phyloP scores from a whole-genome alignment of 305 asterid genomes.

The Plantago lanceolata region DNA sequence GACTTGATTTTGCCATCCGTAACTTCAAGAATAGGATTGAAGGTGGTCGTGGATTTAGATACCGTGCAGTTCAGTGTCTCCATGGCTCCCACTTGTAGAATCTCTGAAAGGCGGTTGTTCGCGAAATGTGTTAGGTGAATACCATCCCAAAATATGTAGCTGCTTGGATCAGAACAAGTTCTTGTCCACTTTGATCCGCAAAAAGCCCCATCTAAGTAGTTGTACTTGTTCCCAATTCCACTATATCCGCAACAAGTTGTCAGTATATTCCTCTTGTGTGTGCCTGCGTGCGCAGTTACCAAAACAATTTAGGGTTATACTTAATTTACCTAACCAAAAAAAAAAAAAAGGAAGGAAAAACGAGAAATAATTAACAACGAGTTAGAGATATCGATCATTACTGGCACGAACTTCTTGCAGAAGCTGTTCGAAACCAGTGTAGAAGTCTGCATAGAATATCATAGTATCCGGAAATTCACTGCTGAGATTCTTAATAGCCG shows the following conservation, averaged over 20 bases:
- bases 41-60: too few relatives aligned
- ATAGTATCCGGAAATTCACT: neutral
- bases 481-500: neutral
- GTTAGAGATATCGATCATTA: too few relatives aligned
- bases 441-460: slow-evolving; percentile 6
- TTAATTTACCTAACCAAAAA: neutral
- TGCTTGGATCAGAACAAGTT: neutral
- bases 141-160: neutral
- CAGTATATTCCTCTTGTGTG: too few relatives aligned
- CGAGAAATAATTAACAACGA: too few relatives aligned
- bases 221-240: slow-evolving; percentile 9
- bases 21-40: too few relatives aligned
- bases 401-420: neutral
- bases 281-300: too few relatives aligned
- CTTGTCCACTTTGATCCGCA: neutral
- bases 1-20: too few relatives aligned
- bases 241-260: neutral
- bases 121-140: slow-evolving; percentile 4
- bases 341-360: neutral
- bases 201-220: neutral
- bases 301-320: too few relatives aligned
- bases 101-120: too few relatives aligned
- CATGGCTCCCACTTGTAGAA: too few relatives aligned
- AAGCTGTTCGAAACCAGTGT: neutral
- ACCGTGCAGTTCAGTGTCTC: too few relatives aligned